Conservation (phyloP, 805 yeast species). For the Scheffersomyces lignosus region DNA sequence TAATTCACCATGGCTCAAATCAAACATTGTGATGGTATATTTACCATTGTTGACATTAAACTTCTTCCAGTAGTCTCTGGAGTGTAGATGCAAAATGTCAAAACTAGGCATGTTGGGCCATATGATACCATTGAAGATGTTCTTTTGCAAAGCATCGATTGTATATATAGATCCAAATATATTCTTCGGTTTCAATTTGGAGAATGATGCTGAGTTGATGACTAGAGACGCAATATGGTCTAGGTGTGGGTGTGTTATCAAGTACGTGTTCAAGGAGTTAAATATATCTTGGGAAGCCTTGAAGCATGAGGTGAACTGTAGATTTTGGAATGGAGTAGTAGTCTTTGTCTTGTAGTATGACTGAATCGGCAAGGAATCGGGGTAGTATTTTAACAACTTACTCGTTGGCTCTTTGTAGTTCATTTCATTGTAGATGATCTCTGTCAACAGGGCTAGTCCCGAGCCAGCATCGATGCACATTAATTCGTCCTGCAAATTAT, state of each 20-base stretch:
- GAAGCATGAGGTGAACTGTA: slow-evolving; percentile 15
- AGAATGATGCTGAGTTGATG: slow-evolving; percentile 65
- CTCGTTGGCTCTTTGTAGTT: slow-evolving; percentile 4
- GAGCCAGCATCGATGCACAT: slow-evolving; percentile 80
- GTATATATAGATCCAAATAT: slow-evolving; percentile 59
- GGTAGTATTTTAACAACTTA: slow-evolving; percentile 26
- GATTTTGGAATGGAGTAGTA: slow-evolving; percentile 24
- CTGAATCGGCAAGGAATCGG: slow-evolving; percentile 24
- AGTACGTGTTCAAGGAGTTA: slow-evolving; percentile 40
- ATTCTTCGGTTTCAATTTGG: slow-evolving; percentile 29
- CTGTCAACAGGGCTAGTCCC: slow-evolving; percentile 58
- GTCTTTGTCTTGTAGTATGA: slow-evolving; percentile 24
- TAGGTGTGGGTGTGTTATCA: slow-evolving; percentile 80
- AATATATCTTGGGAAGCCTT: slow-evolving; percentile 31
- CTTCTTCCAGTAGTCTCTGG: slow-evolving; percentile 10
- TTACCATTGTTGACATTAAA: slow-evolving; percentile 15
- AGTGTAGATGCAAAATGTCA: slow-evolving; percentile 21
- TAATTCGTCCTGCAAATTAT: slow-evolving; percentile 32
- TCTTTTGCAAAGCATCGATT: slow-evolving; percentile 47
- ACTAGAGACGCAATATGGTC: slow-evolving; percentile 76
- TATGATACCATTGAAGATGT: slow-evolving; percentile 68
- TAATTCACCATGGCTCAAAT: slow-evolving; percentile 34
- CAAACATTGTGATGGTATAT: slow-evolving; percentile 30
- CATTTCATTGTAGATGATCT: slow-evolving; percentile 30
- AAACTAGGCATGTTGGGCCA: slow-evolving; percentile 72